Percentiles rank a stretch among this genome's conserved stretches.
These are phyloP conservation scores for Rhizophora mangle DNA, from an alignment of 345 rosid species.

Conservation along the genomic window DNA sequence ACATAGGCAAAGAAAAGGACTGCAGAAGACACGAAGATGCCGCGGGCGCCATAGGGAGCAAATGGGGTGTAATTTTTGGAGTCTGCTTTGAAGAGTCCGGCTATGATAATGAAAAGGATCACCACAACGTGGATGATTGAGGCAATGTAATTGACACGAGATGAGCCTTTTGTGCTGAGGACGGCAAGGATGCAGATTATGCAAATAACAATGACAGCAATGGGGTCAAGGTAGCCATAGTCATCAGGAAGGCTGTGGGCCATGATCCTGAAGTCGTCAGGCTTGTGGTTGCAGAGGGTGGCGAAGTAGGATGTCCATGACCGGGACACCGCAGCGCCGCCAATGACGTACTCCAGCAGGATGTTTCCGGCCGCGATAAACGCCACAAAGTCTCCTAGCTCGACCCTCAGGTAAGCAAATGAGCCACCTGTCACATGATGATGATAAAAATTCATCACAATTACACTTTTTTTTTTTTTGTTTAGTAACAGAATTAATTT, in stretches of 20 bases:
- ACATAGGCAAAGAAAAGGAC: slow-evolving; percentile 27
- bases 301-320: slow-evolving; percentile 27
- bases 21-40: slow-evolving; percentile 18
- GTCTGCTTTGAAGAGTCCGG: slow-evolving; percentile 21
- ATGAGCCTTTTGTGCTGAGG: slow-evolving; percentile 28
- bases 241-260: slow-evolving; percentile 19
- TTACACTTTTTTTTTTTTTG: not conserved
- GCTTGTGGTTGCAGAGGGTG: slow-evolving; percentile 20
- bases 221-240: slow-evolving; percentile 24
- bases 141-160: slow-evolving; percentile 21
- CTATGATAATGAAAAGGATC: slow-evolving; percentile 24
- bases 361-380: slow-evolving; percentile 30
- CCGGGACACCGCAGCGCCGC: slow-evolving; percentile 19
- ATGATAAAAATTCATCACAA: not conserved
- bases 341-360: slow-evolving; percentile 23
- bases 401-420: slow-evolving; percentile 25
- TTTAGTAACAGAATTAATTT: no score
- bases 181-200: slow-evolving; percentile 17
- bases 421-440: slow-evolving; percentile 15
- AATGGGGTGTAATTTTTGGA: slow-evolving; percentile 9
- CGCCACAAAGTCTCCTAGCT: slow-evolving; percentile 25
- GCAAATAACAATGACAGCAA: slow-evolving; percentile 11
- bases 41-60: slow-evolving; percentile 10
- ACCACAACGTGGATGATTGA: slow-evolving; percentile 19
- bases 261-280: slow-evolving; percentile 19